Evolutionary conservation across 78 protist genomes (phyloP).

Genomic region (Planoprotostelium fungivorum): DNA sequence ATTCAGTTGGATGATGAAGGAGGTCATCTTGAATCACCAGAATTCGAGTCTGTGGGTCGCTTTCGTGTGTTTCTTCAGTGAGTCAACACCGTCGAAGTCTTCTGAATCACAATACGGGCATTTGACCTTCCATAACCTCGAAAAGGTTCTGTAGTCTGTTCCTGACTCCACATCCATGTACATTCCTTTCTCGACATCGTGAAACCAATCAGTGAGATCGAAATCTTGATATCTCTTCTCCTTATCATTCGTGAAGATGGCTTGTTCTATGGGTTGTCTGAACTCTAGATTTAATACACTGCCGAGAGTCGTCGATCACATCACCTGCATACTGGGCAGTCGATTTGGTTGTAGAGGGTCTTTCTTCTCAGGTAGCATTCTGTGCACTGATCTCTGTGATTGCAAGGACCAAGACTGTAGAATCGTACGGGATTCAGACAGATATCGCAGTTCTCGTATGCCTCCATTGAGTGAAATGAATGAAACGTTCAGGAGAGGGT

Average conservation of each 20-base stretch:
- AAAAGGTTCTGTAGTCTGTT: background rate
- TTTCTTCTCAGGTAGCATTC: background rate
- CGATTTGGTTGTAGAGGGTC: background rate
- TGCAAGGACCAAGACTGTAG: background rate
- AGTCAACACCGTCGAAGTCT: slow-evolving; percentile 5
- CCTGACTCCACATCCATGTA: slow-evolving; percentile 12
- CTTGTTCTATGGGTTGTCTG: background rate
- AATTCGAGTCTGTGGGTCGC: slow-evolving; percentile 11
- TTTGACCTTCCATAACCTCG: slow-evolving; percentile 22
- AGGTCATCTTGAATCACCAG: slow-evolving; percentile 9
- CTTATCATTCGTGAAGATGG: slow-evolving; percentile 17
- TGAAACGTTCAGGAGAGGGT: too few species aligned
- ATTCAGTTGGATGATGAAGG: background rate
- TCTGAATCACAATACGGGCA: slow-evolving; percentile 23
- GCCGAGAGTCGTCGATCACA: background rate
- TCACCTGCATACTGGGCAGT: background rate
- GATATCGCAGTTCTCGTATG: background rate
- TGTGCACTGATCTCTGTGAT: background rate
- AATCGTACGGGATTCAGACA: background rate
- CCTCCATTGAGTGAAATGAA: too few species aligned
- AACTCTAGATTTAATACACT: background rate
- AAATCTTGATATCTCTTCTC: slow-evolving; percentile 30
- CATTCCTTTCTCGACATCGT: background rate
- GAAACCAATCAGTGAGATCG: background rate
- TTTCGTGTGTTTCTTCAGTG: slow-evolving; percentile 23